Base-by-base conservation (phyloP, 2,329 filamentous ascomycete genomes). In the Pestalotiopsis sp. region DNA sequence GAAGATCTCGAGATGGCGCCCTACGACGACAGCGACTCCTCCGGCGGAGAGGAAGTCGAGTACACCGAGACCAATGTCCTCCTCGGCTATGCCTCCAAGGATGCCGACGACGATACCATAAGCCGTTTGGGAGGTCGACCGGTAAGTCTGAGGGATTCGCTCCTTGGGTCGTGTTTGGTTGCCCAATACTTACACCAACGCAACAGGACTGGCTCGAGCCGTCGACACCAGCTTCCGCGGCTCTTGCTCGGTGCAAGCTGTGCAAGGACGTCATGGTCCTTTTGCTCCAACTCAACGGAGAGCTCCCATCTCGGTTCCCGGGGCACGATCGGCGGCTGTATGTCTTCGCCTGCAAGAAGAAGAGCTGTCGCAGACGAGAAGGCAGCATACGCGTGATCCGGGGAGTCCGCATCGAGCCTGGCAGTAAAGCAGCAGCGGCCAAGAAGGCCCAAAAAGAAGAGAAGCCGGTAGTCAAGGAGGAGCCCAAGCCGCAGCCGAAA, bases 311-410 rank as follows among this genome's bases (percentile, higher is more conserved):
- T 67, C 87, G 90, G 63, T 98, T 97, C 76, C 92, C 94, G 1
- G 90, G 91, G 67, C 93, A 98, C 80, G 94, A 98, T 76, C 87
- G 96, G 73, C 89, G 95, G 70, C 79, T 99, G 20, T 98, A 98
- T 76, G 85, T 99, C 13, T 94, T 97, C 79, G 88, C 88, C 20
- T 99, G 96, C 80, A 88, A 90, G 69, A 87, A 89, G 72, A 93
- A 93, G 79, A 84, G 89, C 12, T 99, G 96, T 78, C 89, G 93
- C 75, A 87, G 95, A 71, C 95, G 94, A 75, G 87, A 91, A 23
- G 96, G 96, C 1, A 95, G 92, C 77, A 87, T 98, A 68, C 88
- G 95, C 36, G 92, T 87, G 0, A 77, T 97, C 55, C 86, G 95
- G 69, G 92, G 91, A 3, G 85, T 93, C 20, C 87, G 90, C 36